phyloP scores from a whole-genome alignment of 2,329 filamentous ascomycete genomes.

The Exophiala phaeomuriformis region DNA sequence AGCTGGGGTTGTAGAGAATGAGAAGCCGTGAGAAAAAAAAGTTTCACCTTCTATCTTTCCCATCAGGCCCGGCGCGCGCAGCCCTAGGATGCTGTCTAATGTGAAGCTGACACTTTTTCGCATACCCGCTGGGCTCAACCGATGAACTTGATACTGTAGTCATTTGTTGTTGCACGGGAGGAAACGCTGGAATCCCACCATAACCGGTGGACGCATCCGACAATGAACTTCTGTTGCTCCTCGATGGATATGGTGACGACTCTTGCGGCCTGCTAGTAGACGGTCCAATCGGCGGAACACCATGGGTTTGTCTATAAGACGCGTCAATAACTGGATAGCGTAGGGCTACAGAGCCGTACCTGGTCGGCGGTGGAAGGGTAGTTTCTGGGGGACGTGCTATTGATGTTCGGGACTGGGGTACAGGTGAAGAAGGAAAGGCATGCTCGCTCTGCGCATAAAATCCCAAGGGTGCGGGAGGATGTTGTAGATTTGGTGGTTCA shows the following conservation, averaged over 20 bases:
- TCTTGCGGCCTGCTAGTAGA: not conserved
- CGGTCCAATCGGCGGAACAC: not conserved
- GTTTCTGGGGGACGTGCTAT: not conserved
- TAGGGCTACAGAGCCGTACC: slow-evolving; percentile 1
- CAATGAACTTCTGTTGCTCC: not conserved
- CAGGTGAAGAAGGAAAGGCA: slow-evolving; percentile 1
- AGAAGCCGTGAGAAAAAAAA: slow-evolving; percentile 30
- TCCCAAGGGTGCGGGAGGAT: not conserved
- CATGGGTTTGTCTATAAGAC: not conserved
- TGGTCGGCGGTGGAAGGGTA: not conserved
- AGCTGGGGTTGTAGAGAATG: slow-evolving; percentile 33
- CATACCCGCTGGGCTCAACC: not conserved
- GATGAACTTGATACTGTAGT: not conserved
- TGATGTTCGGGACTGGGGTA: not conserved
- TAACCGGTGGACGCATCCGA: not conserved
- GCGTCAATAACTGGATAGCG: not conserved
- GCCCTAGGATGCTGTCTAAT: slow-evolving; percentile 43
- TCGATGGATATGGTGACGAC: slow-evolving; percentile 15
- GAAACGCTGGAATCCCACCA: not conserved
- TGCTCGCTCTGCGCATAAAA: not conserved
- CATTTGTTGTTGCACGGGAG: not conserved
- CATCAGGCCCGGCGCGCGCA: slow-evolving; percentile 41
- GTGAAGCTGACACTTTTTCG: slow-evolving; percentile 34
- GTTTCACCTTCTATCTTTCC: slow-evolving; percentile 40
- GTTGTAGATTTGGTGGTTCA: not conserved